Conservation (phyloP, 495 filamentous ascomycete species). For the Annulohypoxylon stygium region DNA sequence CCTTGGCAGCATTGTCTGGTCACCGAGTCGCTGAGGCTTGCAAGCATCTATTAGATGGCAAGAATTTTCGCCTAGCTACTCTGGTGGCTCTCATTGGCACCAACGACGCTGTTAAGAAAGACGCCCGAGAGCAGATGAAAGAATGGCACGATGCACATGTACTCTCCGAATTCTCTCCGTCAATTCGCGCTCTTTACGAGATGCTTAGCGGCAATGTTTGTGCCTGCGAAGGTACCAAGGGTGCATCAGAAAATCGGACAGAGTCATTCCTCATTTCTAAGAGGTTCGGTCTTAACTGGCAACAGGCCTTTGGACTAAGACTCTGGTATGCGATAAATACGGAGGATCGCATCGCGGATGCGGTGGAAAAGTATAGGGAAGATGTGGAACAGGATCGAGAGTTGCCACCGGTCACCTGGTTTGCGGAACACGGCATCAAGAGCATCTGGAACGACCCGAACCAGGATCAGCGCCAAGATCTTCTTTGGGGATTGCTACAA, state of each 20-base stretch:
- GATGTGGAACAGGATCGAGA: slow-evolving; percentile 76
- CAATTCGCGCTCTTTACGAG: slow-evolving; percentile 89
- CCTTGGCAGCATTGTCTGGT: slow-evolving; percentile 81
- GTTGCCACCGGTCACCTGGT: slow-evolving; percentile 71
- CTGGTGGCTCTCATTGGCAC: slow-evolving; percentile 84
- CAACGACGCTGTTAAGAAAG: slow-evolving; percentile 70
- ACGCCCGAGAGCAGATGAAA: slow-evolving; percentile 81
- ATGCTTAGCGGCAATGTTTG: slow-evolving; percentile 87
- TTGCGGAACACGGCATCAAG: slow-evolving; percentile 63
- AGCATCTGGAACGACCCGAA: slow-evolving; percentile 63
- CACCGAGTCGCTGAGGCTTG: slow-evolving; percentile 86
- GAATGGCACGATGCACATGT: slow-evolving; percentile 85
- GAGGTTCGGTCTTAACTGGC: slow-evolving; percentile 89
- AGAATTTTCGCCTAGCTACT: slow-evolving; percentile 84
- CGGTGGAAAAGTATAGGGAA: slow-evolving; percentile 74
- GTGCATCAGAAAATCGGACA: slow-evolving; percentile 78
- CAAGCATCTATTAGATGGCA: slow-evolving; percentile 75
- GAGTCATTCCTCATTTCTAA: slow-evolving; percentile 81
- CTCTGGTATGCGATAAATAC: slow-evolving; percentile 84
- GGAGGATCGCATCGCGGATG: slow-evolving; percentile 74
- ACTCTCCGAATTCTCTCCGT: slow-evolving; percentile 86
- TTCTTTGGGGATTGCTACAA: slow-evolving; percentile 87
- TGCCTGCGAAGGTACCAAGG: slow-evolving; percentile 79
- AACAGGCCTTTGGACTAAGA: slow-evolving; percentile 89
- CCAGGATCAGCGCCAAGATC: slow-evolving; percentile 73